Conservation (phyloP, 164 flowering plant genomes). For the Paratinospora sagittata region DNA sequence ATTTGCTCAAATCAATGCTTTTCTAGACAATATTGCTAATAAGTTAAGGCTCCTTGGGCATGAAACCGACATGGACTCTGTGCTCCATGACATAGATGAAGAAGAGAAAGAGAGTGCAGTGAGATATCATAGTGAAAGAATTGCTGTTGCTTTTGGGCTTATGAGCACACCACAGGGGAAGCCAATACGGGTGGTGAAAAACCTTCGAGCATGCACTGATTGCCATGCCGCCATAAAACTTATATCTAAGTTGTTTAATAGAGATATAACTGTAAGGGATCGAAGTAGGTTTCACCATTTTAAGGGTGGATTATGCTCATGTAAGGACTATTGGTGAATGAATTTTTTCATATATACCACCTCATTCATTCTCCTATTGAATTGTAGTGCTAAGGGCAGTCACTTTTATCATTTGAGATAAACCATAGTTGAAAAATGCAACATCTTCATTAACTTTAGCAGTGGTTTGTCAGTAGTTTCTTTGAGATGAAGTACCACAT, state of each 20-base stretch:
- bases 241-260: slow-evolving; percentile 22
- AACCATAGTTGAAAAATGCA: too few relatives aligned
- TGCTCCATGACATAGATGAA: slow-evolving; percentile 36
- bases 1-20: slow-evolving; percentile 21
- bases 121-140: slow-evolving; percentile 35
- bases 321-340: slow-evolving; percentile 36
- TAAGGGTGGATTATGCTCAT: slow-evolving; percentile 30
- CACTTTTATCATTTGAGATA: too few relatives aligned
- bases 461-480: too few relatives aligned
- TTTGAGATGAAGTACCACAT: too few relatives aligned
- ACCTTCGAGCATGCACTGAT: slow-evolving; percentile 31
- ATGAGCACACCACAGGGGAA: slow-evolving; percentile 29
- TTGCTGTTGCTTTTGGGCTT: slow-evolving; percentile 40
- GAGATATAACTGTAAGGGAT: slow-evolving; percentile 35
- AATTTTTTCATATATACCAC: background rate
- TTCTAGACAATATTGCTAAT: slow-evolving; percentile 24
- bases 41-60: slow-evolving; percentile 26
- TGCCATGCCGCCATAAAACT: slow-evolving; percentile 32
- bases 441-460: too few relatives aligned
- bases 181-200: slow-evolving; percentile 33
- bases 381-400: too few relatives aligned
- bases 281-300: slow-evolving; percentile 40
- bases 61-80: slow-evolving; percentile 22
- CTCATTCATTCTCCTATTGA: too few relatives aligned
- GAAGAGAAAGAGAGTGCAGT: slow-evolving; percentile 40